Conservation (phyloP, 257 asterid species). For the Solanum sejunctum region DNA sequence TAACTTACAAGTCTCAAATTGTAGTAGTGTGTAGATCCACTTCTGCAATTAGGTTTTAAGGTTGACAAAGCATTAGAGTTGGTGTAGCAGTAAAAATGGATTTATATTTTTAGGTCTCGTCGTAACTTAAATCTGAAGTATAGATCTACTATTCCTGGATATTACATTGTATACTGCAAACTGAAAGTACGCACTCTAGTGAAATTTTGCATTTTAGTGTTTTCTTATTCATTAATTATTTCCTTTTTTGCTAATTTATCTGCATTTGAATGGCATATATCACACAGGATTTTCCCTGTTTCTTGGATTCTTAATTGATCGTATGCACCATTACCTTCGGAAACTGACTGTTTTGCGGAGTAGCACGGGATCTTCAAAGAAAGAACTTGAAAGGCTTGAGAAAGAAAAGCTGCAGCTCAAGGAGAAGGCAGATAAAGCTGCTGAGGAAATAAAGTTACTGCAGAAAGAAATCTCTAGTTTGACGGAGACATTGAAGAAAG, state of each 20-base stretch:
- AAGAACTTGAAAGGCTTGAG: constrained; percentile 59
- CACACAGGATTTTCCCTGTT: constrained; percentile 68
- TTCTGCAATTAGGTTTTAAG: background rate
- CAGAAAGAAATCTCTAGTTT: constrained; percentile 41
- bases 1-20: background rate
- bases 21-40: background rate
- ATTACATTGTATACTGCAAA: background rate
- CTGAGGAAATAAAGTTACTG: constrained; percentile 33
- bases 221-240: background rate
- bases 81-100: background rate
- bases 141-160: background rate
- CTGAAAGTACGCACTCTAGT: background rate
- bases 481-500: constrained; percentile 47
- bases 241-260: background rate
- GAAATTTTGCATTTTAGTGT: background rate
- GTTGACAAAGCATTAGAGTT: background rate
- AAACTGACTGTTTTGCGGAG: constrained; percentile 49
- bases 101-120: background rate
- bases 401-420: constrained; percentile 51
- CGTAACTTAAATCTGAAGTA: background rate
- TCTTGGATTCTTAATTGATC: constrained; percentile 76
- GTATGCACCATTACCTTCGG: constrained; percentile 80
- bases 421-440: constrained; percentile 57
- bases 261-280: background rate
- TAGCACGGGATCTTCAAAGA: constrained; percentile 46